These are phyloP conservation scores for Aspergillus glaucus DNA, from an alignment of 2,329 filamentous ascomycete species.

Conservation along the genomic window DNA sequence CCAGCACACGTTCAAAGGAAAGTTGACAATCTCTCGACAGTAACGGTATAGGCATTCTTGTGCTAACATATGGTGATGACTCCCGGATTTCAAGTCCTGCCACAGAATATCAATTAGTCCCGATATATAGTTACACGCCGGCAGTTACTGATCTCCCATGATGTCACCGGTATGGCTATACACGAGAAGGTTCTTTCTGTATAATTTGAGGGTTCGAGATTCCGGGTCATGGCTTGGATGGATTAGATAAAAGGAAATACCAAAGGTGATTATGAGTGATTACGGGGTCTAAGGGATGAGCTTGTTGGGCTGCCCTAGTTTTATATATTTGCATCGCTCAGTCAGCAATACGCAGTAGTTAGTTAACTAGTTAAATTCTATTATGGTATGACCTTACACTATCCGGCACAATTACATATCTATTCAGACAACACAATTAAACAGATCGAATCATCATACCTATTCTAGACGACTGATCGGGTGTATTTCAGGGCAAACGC, in stretches of 20 bases:
- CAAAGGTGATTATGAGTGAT: too few relatives aligned
- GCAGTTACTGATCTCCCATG: not conserved
- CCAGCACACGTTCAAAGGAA: not conserved
- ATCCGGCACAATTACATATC: not conserved
- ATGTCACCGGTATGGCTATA: not conserved
- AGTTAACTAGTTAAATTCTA: too few relatives aligned
- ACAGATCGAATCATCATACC: not conserved
- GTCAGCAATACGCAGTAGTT: too few relatives aligned
- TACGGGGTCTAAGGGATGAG: too few relatives aligned
- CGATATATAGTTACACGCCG: not conserved
- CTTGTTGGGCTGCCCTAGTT: too few relatives aligned
- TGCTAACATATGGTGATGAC: not conserved
- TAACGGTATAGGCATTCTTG: not conserved
- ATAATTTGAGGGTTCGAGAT: not conserved
- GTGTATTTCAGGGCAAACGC: conserved; percentile 3
- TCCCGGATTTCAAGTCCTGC: not conserved
- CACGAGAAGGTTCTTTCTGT: not conserved
- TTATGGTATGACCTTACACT: too few relatives aligned
- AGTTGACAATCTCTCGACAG: not conserved
- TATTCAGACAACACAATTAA: not conserved
- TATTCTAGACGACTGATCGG: not conserved
- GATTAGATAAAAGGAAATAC: too few relatives aligned
- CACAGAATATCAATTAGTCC: not conserved
- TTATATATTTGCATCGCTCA: too few relatives aligned
- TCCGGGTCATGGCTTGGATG: not conserved